These are phyloP conservation scores for Nakaseomyces glabratus DNA, from an alignment of 1,139 yeast species.

Conservation along the genomic window DNA sequence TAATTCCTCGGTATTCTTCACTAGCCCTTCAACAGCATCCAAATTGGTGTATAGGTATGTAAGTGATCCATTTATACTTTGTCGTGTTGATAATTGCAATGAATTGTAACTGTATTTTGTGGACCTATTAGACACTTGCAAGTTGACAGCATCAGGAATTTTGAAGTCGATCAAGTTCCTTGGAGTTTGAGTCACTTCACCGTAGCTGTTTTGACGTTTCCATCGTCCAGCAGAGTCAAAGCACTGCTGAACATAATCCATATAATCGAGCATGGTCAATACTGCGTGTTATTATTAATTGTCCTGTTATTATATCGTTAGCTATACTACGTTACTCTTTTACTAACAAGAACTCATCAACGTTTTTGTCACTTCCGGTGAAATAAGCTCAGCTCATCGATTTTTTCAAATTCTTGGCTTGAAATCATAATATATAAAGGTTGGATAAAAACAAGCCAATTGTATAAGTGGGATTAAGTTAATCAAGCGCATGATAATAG, in stretches of 20 bases:
- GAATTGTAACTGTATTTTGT: conserved; percentile 68
- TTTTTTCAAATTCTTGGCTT: no score
- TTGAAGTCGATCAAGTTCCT: conserved; percentile 59
- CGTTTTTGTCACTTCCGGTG: no score
- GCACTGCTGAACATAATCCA: conserved; percentile 73
- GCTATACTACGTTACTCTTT: no score
- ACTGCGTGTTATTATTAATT: no score
- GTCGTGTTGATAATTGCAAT: conserved; percentile 59
- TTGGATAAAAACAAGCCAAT: no score
- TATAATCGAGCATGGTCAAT: conserved; percentile 75
- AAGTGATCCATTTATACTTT: conserved; percentile 68
- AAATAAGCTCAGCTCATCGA: no score
- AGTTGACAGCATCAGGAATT: conserved; percentile 58
- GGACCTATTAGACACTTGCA: conserved; percentile 66
- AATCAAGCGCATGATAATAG: no score
- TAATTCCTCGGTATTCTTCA: conserved; percentile 45
- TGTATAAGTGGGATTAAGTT: no score
- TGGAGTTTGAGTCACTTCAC: conserved; percentile 63
- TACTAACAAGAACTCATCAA: no score
- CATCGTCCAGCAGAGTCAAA: conserved; percentile 63
- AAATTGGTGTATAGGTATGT: conserved; percentile 69
- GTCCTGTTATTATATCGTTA: no score
- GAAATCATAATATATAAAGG: no score
- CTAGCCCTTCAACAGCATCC: conserved; percentile 40
- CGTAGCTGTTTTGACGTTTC: conserved; percentile 70